phyloP scores from a whole-genome alignment of 2,329 filamentous ascomycete species.

The Fusarium sp. region DNA sequence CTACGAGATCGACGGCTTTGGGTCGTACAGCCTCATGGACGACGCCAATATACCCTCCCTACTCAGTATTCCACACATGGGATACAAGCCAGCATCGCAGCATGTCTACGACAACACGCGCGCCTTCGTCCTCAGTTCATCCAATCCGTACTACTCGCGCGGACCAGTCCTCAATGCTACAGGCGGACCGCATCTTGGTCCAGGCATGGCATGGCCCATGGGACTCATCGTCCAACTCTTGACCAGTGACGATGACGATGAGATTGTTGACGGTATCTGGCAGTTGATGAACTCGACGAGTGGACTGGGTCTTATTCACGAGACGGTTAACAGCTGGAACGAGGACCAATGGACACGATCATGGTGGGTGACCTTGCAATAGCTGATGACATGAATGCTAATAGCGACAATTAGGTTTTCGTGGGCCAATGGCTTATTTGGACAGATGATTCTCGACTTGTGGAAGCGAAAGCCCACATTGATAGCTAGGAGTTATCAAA shows the following conservation, averaged over 20 bases:
- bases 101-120: conserved; percentile 76
- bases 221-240: conserved; percentile 80
- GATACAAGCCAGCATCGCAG: conserved; percentile 66
- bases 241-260: conserved; percentile 77
- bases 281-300: conserved; percentile 74
- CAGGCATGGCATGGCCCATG: conserved; percentile 88
- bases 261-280: conserved; percentile 73
- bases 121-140: conserved; percentile 74
- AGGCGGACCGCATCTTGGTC: conserved; percentile 62
- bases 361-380: conserved; percentile 42
- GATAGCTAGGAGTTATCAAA: conserved; percentile 59
- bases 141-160: conserved; percentile 77
- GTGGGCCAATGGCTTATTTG: conserved; percentile 90
- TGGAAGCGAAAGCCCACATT: conserved; percentile 76
- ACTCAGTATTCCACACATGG: conserved; percentile 68
- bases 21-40: conserved; percentile 68
- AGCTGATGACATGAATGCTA: not conserved
- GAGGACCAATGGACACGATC: conserved; percentile 49
- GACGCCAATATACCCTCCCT: conserved; percentile 71
- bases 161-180: conserved; percentile 61
- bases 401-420: conserved; percentile 72
- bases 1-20: conserved; percentile 75
- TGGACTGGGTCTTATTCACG: conserved; percentile 80
- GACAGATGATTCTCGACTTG: conserved; percentile 81
- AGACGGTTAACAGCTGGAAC: conserved; percentile 56